Conservation (phyloP, 805 yeast species). For the Ogataea minuta region DNA sequence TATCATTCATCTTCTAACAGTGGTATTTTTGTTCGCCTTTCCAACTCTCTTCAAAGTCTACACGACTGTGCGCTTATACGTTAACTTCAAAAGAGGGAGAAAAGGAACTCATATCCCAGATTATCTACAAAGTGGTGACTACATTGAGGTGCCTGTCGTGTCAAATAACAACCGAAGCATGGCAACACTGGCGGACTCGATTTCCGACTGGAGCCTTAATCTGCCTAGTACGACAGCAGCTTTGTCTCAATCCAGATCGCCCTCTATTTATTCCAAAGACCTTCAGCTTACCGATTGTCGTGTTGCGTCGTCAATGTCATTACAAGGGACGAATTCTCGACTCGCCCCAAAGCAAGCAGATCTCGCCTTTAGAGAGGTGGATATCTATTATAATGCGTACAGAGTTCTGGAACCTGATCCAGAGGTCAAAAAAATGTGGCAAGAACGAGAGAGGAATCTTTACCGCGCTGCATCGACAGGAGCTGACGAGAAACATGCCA, state of each 20-base stretch:
- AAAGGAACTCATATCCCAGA: slow-evolving; percentile 26
- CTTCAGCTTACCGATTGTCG: slow-evolving; percentile 28
- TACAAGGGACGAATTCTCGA: slow-evolving; percentile 6
- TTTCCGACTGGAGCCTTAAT: slow-evolving; percentile 2
- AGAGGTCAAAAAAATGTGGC: slow-evolving; percentile 53
- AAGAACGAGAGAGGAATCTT: slow-evolving; percentile 38
- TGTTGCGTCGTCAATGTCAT: slow-evolving; percentile 23
- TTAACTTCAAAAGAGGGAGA: slow-evolving; percentile 17
- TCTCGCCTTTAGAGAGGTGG: slow-evolving; percentile 62
- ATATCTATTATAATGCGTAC: slow-evolving; percentile 45
- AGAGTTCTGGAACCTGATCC: slow-evolving; percentile 45
- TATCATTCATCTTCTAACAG: slow-evolving; percentile 35
- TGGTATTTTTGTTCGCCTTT: slow-evolving; percentile 24
- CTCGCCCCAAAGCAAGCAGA: slow-evolving; percentile 33
- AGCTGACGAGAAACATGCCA: slow-evolving; percentile 5
- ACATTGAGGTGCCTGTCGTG: slow-evolving; percentile 21
- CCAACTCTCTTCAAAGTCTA: slow-evolving; percentile 32
- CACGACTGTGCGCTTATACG: slow-evolving; percentile 22
- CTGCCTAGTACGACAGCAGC: not conserved
- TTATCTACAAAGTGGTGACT: slow-evolving; percentile 22
- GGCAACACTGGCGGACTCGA: slow-evolving; percentile 1
- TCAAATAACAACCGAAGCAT: slow-evolving; percentile 12
- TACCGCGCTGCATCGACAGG: slow-evolving; percentile 19
- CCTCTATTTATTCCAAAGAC: slow-evolving; percentile 14
- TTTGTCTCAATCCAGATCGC: not conserved